A percentile compares a stretch with the other conserved stretches of the same genome.
Evolutionary conservation across 1,284 basidiomycete species (phyloP).

Genomic region (Fomitiporia mediterranea): DNA sequence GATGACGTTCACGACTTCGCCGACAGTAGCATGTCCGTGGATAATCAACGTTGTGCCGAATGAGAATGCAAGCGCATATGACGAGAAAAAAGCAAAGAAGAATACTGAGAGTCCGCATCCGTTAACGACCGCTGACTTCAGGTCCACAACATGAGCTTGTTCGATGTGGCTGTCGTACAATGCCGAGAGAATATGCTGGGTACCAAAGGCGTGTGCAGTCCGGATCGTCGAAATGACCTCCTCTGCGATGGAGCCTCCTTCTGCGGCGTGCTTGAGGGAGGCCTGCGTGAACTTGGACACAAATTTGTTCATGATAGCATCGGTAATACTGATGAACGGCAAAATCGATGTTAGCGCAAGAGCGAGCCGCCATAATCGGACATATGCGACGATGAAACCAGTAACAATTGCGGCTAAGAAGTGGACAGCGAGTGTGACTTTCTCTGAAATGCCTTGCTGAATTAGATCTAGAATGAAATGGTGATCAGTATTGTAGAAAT

Average conservation of each 20-base stretch:
- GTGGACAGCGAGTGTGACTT: conserved; percentile 65
- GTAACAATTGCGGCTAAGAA: conserved; percentile 67
- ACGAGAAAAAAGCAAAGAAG: conserved; percentile 79
- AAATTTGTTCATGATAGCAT: conserved; percentile 76
- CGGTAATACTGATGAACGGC: conserved; percentile 81
- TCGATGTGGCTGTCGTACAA: conserved; percentile 70
- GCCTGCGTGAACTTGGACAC: conserved; percentile 67
- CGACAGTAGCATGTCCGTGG: conserved; percentile 53
- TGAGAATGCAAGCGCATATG: conserved; percentile 71
- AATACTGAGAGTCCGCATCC: conserved; percentile 67
- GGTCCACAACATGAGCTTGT: conserved; percentile 53
- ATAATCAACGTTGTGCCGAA: conserved; percentile 84
- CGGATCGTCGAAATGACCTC: conserved; percentile 90
- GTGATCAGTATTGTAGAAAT: neutral
- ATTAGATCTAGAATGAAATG: conserved; percentile 54
- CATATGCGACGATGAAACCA: conserved; percentile 76
- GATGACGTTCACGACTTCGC: conserved; percentile 78
- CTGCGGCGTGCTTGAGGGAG: conserved; percentile 73
- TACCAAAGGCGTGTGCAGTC: conserved; percentile 91
- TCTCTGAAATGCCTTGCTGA: conserved; percentile 87
- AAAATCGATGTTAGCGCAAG: conserved; percentile 84
- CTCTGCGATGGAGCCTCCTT: conserved; percentile 85
- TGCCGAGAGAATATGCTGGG: conserved; percentile 58
- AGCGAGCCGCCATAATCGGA: conserved; percentile 79
- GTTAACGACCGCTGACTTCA: conserved; percentile 61